A percentile compares a stretch with the other conserved stretches of the same genome.
phyloP scores from a whole-genome alignment of 306 rosid species.

The Acmispon strigosus region DNA sequence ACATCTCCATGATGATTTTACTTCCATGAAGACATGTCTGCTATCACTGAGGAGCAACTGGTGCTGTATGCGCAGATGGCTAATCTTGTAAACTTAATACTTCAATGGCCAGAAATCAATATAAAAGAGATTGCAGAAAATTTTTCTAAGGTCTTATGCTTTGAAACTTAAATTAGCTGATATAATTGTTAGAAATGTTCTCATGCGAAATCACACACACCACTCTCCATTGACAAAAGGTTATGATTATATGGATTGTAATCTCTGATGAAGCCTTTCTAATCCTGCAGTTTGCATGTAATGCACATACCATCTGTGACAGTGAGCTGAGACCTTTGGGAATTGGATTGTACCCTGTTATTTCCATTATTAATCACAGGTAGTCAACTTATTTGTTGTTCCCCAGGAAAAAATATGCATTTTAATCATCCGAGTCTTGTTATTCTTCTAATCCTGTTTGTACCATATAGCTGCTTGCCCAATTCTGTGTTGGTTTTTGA shows the following conservation, averaged over 20 bases:
- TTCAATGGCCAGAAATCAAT: conserved; percentile 65
- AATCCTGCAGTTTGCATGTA: conserved; percentile 85
- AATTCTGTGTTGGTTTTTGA: conserved; percentile 84
- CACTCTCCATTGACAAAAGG: background rate
- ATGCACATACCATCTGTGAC: conserved; percentile 94
- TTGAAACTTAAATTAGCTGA: background rate
- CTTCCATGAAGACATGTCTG: conserved; percentile 56
- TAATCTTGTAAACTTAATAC: conserved; percentile 69
- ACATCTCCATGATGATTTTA: conserved; percentile 10
- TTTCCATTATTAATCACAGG: conserved; percentile 95
- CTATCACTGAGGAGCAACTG: conserved; percentile 62
- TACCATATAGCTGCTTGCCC: conserved; percentile 59
- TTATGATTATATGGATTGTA: background rate
- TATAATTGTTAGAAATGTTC: background rate
- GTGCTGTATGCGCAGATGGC: conserved; percentile 92
- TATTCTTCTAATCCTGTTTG: conserved; percentile 25
- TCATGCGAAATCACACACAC: background rate
- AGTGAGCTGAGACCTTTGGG: conserved; percentile 88
- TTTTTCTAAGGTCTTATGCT: conserved; percentile 66
- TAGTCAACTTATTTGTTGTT: conserved; percentile 16
- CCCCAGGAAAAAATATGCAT: background rate
- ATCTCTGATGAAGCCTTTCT: conserved; percentile 13
- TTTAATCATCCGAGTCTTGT: conserved; percentile 7
- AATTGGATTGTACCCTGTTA: conserved; percentile 82
- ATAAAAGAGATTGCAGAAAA: conserved; percentile 70